Evolutionary conservation across 2,329 filamentous ascomycete genomes (phyloP), one percentile per base, ranked within the genome.

Genomic region (Aspergillus terreus): DNA sequence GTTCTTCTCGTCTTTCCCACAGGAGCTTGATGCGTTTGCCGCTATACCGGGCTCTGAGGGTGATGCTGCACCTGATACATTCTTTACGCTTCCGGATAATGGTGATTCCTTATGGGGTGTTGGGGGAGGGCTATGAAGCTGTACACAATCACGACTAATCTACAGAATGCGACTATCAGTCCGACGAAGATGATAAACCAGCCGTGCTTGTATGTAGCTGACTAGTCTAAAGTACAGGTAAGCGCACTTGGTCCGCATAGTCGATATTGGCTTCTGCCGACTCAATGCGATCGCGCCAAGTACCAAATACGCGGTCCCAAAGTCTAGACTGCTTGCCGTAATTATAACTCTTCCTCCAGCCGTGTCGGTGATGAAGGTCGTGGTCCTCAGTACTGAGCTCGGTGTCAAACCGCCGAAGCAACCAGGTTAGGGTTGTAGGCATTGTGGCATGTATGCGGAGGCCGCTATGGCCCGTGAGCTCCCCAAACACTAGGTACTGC

Each of bases 91-190:
- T 15, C 21, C 43, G 12, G 43, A 44, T 2, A 19, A 27, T 15
- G n/a, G 23, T 23, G 21, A 44, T 32, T 14, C 43, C 10, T 14
- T 38, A 2, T 38, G 35, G 35, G 35, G 9, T 6, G 35, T 15
- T n/a, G 15, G 35, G 7, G 35, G 35, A 3, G 35, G 5, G 6
- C 4, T 42, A 11, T 42, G n/a, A 21, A 30, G 23, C 2, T 23
- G 2, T 19, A 19, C 19, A 6, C 23, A 23, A 23, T 23, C 5
- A 6, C 2, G 23, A 71, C 76, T 30, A 69, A 81, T n/a, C 55
- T 81, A 50, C 70, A 75, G 51, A 74, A 70, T 36, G 77, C 78
- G 2, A 81, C 78, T 1, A 64, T 81, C 35, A 80, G 79, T 55
- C 69, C 76, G 2, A 80, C 80, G 2, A 68, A 63, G 51, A 73